Conservation (phyloP, 2,329 filamentous ascomycete genomes). For the Arthrobotrys sinensis region DNA sequence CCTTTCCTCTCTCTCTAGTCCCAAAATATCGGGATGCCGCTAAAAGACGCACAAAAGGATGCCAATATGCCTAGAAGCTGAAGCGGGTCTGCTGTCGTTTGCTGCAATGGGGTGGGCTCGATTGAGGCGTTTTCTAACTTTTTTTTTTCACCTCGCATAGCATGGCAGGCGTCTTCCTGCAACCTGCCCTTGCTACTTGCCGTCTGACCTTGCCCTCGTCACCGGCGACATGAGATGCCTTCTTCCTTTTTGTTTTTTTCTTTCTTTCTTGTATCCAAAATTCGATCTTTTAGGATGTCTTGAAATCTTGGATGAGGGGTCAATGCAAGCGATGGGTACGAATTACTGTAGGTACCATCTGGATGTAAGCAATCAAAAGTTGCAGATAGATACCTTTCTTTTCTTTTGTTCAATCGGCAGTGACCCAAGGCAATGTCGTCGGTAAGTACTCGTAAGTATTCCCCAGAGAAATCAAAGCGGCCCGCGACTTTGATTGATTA, state of each 20-base stretch:
- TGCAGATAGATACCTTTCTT: constrained; percentile 31
- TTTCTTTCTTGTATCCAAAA: not conserved
- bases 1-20: constrained; percentile 32
- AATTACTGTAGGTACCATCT: constrained; percentile 13
- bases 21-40: constrained; percentile 58
- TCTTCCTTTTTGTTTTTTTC: constrained; percentile 1
- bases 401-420: constrained; percentile 23
- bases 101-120: constrained; percentile 30
- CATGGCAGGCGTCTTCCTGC: constrained; percentile 50
- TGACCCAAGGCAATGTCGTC: constrained; percentile 4
- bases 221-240: constrained; percentile 44
- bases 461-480: constrained; percentile 31
- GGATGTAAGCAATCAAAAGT: constrained; percentile 40
- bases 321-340: constrained; percentile 42
- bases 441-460: constrained; percentile 16
- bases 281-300: constrained; percentile 20
- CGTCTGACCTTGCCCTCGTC: constrained; percentile 53
- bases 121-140: constrained; percentile 59
- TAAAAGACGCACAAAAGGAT: constrained; percentile 61
- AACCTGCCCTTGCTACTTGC: constrained; percentile 58
- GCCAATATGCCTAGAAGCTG: constrained; percentile 34
- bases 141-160: constrained; percentile 58
- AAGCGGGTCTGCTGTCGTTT: constrained; percentile 36
- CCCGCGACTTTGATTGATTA: constrained; percentile 25
- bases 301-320: constrained; percentile 27